A percentile compares a stretch with the other conserved stretches of the same genome.
Evolutionary conservation across 768 basidiomycete species (phyloP).

Genomic region (Mycena belliarum): DNA sequence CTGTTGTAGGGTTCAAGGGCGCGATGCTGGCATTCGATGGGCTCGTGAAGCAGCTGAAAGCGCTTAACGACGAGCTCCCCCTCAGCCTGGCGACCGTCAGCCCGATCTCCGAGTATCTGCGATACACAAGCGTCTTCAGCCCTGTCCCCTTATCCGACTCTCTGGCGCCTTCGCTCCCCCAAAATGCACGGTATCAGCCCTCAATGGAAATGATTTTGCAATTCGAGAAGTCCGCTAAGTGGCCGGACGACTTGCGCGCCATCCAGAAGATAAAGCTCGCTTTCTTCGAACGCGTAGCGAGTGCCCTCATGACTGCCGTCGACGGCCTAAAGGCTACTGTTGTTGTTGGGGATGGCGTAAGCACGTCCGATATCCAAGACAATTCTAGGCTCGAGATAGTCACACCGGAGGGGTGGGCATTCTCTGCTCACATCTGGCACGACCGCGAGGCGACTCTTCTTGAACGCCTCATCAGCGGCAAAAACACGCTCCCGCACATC

Average conservation of each 20-base stretch:
- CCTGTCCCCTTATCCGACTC: constrained; percentile 70
- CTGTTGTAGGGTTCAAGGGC: constrained; percentile 63
- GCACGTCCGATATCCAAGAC: constrained; percentile 63
- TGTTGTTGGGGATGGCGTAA: constrained; percentile 52
- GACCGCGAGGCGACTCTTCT: constrained; percentile 82
- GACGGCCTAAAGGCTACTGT: constrained; percentile 57
- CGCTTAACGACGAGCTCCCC: constrained; percentile 70
- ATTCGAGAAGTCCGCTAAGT: constrained; percentile 89
- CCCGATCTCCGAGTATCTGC: constrained; percentile 69
- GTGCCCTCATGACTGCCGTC: constrained; percentile 54
- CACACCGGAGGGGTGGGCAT: constrained; percentile 84
- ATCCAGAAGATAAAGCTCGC: constrained; percentile 95
- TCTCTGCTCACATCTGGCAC: constrained; percentile 81
- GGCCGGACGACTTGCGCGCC: constrained; percentile 93
- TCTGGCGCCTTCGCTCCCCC: constrained; percentile 51
- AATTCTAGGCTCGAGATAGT: constrained; percentile 73
- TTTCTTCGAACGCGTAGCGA: constrained; percentile 81
- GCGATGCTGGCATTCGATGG: constrained; percentile 79
- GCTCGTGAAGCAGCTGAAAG: constrained; percentile 75
- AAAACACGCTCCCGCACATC: constrained; percentile 41
- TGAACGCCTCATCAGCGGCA: constrained; percentile 62
- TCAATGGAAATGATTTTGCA: constrained; percentile 78
- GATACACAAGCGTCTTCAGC: constrained; percentile 83
- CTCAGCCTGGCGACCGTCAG: constrained; percentile 76
- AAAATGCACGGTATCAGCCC: constrained; percentile 64